Base-by-base conservation (phyloP, 345 rosid genomes). In the Eutrema heterophyllum region DNA sequence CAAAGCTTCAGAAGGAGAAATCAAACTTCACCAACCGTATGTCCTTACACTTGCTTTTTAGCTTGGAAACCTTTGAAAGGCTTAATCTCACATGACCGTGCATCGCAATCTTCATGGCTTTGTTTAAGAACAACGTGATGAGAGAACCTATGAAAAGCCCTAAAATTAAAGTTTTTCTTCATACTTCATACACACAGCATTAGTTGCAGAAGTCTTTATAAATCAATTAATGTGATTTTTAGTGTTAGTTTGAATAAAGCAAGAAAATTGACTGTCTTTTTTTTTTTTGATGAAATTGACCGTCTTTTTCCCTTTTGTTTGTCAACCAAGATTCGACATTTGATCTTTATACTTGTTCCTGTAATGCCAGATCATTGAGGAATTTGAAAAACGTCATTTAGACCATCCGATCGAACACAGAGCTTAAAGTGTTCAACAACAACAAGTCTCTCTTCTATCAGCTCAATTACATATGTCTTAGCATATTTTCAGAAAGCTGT, bases 1-100 rank as follows among this genome's bases (percentile, higher is more conserved):
- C 4, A 29, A n/a, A n/a, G n/a, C n/a, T n/a, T 21, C 21, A 21
- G 21, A 21, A 55, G 40, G 24, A 40, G 44, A 0, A 39, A 53
- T 15, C 33, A 43, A 72, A n/a, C 12, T 70, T 33, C 44, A 54
- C 59, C 80, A 83, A 81, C 99, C 87, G 82, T 86, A 45, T 84
- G 99, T 69, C 99, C 96, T 81, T 85, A 86, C 43, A 95, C 97
- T 3, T 85, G 84, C 77, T 95, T 97, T 80, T 88, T 91, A 43
- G 99, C 96, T 14, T 83, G 73, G 79, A 92, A 90, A 52, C 96
- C 93, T 86, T 88, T 90, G 11, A 88, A 84, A 84, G 88, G 80
- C 71, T 84, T 95, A 65, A 95, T 83, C 75, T 81, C 89, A 64
- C 68, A 71, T 27, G 86, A 63, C 3, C 99, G 85, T 4, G 67